Percentiles rank a stretch among this genome's conserved stretches.
These are phyloP conservation scores for Venturiaceae sp. DNA, from an alignment of 2,329 filamentous ascomycete genomes.

Conservation along the genomic window DNA sequence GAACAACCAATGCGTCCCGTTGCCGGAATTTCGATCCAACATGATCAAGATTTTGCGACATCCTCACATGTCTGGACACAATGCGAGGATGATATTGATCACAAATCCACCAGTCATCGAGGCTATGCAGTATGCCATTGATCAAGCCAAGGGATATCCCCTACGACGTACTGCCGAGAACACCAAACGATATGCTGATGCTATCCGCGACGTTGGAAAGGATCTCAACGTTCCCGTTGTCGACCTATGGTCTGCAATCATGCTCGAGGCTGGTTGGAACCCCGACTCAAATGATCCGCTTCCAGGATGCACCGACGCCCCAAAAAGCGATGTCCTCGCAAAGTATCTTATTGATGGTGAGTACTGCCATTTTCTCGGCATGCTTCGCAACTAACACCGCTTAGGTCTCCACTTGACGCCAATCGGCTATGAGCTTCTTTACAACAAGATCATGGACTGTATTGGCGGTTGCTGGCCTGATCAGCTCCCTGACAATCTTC, in stretches of 20 bases:
- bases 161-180: constrained; percentile 45
- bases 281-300: constrained; percentile 34
- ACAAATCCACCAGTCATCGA: constrained; percentile 79
- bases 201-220: constrained; percentile 52
- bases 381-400: background rate
- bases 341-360: constrained; percentile 47
- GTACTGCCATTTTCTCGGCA: constrained; percentile 11
- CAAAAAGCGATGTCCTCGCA: constrained; percentile 45
- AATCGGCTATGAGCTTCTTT: constrained; percentile 7
- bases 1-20: constrained; percentile 64
- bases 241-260: constrained; percentile 72
- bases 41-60: constrained; percentile 63
- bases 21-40: constrained; percentile 68
- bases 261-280: constrained; percentile 51
- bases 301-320: constrained; percentile 46
- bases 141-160: constrained; percentile 27
- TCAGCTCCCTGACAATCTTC: constrained; percentile 40
- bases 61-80: constrained; percentile 57
- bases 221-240: constrained; percentile 52
- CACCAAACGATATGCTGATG: constrained; percentile 56
- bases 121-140: constrained; percentile 11
- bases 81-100: constrained; percentile 64
- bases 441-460: constrained; percentile 31
- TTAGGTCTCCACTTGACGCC: background rate
- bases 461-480: constrained; percentile 46